These are phyloP conservation scores for Blepharisma japonicum DNA, from an alignment of 73 alveolate genomes.

Conservation along the genomic window DNA sequence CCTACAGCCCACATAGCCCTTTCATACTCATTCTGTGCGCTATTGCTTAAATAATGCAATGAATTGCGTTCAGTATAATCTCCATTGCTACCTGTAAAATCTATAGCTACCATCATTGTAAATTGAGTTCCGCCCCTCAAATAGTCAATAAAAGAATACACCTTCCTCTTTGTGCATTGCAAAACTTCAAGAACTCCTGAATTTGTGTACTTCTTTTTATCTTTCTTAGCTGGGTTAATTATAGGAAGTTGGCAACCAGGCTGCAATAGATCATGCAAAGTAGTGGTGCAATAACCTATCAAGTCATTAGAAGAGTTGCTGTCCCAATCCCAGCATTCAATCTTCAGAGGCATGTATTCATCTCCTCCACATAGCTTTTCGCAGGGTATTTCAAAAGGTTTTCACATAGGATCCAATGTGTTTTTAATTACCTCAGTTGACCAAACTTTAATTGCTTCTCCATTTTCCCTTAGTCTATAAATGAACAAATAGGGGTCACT, in stretches of 20 bases:
- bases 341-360: conserved; percentile 40
- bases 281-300: conserved; percentile 57
- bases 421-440: conserved; percentile 51
- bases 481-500: conserved; percentile 50
- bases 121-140: conserved; percentile 72
- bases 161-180: background rate
- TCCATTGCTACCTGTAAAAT: conserved; percentile 90
- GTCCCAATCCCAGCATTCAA: conserved; percentile 59
- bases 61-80: conserved; percentile 53
- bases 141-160: conserved; percentile 56
- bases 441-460: conserved; percentile 26
- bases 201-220: conserved; percentile 11
- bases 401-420: conserved; percentile 57
- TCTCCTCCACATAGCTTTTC: conserved; percentile 57
- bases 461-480: conserved; percentile 34
- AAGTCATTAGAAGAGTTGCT: conserved; percentile 55
- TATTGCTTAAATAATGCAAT: conserved; percentile 43
- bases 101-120: conserved; percentile 78
- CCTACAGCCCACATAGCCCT: conserved; percentile 77
- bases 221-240: conserved; percentile 40
- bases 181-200: conserved; percentile 5
- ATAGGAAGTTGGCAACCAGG: conserved; percentile 35
- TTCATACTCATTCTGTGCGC: conserved; percentile 70
- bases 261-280: conserved; percentile 37
- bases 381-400: conserved; percentile 54